Conservation (phyloP, 331 rosid genomes). For the Malus hybrid region DNA sequence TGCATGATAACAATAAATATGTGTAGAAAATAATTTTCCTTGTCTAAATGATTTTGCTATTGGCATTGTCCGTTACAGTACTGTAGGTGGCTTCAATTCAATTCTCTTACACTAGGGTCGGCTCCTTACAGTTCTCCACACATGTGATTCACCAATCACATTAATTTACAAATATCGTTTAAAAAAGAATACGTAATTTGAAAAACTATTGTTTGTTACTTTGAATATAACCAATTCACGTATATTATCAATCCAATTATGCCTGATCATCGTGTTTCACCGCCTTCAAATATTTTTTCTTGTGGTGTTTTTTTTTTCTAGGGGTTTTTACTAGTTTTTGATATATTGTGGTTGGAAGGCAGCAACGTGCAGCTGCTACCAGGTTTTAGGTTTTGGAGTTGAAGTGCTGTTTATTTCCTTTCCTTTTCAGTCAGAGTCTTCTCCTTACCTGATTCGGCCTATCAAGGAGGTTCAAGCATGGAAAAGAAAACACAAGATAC, state of each 20-base stretch:
- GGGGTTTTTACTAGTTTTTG: not conserved
- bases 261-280: not conserved
- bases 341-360: not conserved
- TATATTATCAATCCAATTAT: not conserved
- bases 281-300: too few species aligned
- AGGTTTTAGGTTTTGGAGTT: not conserved
- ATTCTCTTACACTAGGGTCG: not conserved
- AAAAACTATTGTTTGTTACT: not conserved
- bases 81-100: not conserved
- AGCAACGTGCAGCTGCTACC: not conserved
- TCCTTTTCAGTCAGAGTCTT: not conserved
- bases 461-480: not conserved
- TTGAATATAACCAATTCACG: not conserved
- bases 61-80: not conserved
- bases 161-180: too few species aligned
- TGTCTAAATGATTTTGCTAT: not conserved
- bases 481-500: not conserved
- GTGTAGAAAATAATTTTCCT: too few species aligned
- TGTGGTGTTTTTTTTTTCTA: too few species aligned
- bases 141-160: not conserved
- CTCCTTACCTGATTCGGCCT: conserved; percentile 15
- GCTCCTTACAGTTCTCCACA: not conserved
- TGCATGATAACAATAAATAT: too few species aligned
- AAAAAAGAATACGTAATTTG: too few species aligned
- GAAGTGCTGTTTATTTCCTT: not conserved